phyloP scores from a whole-genome alignment of 2,329 filamentous ascomycete genomes.

The Talaromyces verruculosus region DNA sequence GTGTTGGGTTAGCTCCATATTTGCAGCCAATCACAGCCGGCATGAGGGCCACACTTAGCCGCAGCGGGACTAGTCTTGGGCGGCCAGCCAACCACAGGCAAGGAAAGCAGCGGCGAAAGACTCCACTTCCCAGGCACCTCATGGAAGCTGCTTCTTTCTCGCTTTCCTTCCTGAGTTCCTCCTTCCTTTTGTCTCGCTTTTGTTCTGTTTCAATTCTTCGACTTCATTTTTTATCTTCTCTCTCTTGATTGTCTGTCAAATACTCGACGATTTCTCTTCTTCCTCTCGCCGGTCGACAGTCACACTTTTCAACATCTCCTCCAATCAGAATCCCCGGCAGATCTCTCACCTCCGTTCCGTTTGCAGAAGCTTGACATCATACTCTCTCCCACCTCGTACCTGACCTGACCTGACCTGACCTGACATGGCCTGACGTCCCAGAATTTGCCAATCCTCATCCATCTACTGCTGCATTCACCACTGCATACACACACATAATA shows the following conservation, averaged over 20 bases:
- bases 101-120: not conserved
- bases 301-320: not conserved
- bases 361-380: constrained; percentile 16
- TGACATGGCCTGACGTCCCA: not conserved
- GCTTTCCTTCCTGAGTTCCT: not conserved
- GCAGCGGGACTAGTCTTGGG: not conserved
- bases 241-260: not conserved
- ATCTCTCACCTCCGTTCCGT: constrained; percentile 11
- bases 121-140: constrained; percentile 15
- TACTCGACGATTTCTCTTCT: not conserved
- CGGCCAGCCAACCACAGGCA: not conserved
- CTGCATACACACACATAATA: not conserved
- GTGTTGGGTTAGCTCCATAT: not conserved
- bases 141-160: constrained; percentile 8
- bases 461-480: not conserved
- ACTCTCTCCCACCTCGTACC: constrained; percentile 3
- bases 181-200: not conserved
- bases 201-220: not conserved
- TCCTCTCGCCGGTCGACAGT: constrained; percentile 12
- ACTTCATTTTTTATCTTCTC: constrained; percentile 3
- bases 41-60: not conserved
- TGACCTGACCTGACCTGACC: not conserved
- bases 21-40: not conserved
- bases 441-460: not conserved
- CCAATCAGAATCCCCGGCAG: not conserved